phyloP scores from a whole-genome alignment of 192 early-diverging fungal species.

The Gaertneriomyces semiglobifer region DNA sequence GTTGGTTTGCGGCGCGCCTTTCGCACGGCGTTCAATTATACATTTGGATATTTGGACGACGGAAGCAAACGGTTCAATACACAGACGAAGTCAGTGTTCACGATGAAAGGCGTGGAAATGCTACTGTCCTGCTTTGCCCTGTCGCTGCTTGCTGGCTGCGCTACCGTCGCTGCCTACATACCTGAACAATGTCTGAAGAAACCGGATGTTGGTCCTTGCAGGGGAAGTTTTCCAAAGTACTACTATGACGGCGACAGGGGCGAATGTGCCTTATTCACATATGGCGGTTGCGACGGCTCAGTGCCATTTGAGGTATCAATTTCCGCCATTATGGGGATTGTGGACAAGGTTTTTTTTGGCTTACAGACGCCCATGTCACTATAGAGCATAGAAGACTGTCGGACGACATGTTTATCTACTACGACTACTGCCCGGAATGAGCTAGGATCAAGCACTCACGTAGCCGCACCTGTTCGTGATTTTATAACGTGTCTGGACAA shows the following conservation, averaged over 20 bases:
- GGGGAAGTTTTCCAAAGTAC: not conserved
- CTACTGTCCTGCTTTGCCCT: not conserved
- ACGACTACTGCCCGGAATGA: not conserved
- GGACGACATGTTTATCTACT: not conserved
- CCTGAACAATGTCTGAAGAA: constrained; percentile 1
- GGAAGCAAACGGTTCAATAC: not conserved
- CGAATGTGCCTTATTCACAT: constrained; percentile 7
- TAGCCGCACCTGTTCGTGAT: not conserved
- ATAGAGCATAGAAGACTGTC: not conserved
- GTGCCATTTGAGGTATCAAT: constrained; percentile 17
- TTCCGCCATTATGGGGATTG: not conserved
- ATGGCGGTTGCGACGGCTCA: constrained; percentile 9
- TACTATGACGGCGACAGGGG: constrained; percentile 3
- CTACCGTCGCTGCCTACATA: not conserved
- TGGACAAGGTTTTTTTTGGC: not conserved
- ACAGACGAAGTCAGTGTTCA: not conserved
- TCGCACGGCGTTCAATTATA: not conserved
- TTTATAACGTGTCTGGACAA: not conserved
- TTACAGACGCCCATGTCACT: not conserved
- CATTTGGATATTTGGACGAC: not conserved
- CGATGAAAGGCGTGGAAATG: not conserved
- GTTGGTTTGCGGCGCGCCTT: too few species aligned
- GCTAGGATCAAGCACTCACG: not conserved
- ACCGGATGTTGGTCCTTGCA: constrained; percentile 16
- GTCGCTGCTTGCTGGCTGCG: not conserved